A percentile compares a stretch with the other conserved stretches of the same genome.
Conservation (phyloP, 345 rosid genomes). For the Passiflora organensis region DNA sequence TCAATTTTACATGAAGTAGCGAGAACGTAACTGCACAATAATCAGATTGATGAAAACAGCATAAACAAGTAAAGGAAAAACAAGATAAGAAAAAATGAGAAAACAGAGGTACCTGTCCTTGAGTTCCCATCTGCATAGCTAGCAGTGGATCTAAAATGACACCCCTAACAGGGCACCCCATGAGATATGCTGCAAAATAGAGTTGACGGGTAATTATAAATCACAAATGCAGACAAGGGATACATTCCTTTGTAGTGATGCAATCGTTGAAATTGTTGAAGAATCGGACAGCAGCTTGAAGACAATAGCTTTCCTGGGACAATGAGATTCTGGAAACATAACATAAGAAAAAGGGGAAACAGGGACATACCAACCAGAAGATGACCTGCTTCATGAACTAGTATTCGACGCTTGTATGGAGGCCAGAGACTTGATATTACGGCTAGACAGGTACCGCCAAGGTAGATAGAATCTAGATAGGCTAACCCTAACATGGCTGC, state of each 20-base stretch:
- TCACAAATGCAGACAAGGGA: no score
- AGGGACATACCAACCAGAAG: constrained; percentile 57
- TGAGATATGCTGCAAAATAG: constrained; percentile 64
- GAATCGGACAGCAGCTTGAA: no score
- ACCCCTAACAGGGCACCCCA: constrained; percentile 97
- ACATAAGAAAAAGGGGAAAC: constrained; percentile 1
- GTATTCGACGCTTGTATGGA: constrained; percentile 69
- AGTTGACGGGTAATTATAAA: constrained; percentile 7
- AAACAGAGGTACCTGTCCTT: constrained; percentile 71
- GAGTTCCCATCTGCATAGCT: constrained; percentile 90
- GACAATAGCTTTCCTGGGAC: not conserved
- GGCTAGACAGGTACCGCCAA: constrained; percentile 84
- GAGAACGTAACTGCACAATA: not conserved
- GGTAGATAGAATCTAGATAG: constrained; percentile 58
- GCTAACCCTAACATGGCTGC: constrained; percentile 62
- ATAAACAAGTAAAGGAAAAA: not conserved
- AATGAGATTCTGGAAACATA: not conserved
- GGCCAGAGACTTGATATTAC: constrained; percentile 93
- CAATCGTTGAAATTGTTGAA: no score
- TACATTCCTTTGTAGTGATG: no score
- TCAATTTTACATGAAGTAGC: not conserved
- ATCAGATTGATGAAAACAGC: not conserved
- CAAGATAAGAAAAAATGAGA: constrained; percentile 2
- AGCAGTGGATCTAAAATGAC: constrained; percentile 86
- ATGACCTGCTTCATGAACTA: constrained; percentile 97